These are phyloP conservation scores for Babesia caballi DNA, from an alignment of 169 alveolate species.

Conservation along the genomic window DNA sequence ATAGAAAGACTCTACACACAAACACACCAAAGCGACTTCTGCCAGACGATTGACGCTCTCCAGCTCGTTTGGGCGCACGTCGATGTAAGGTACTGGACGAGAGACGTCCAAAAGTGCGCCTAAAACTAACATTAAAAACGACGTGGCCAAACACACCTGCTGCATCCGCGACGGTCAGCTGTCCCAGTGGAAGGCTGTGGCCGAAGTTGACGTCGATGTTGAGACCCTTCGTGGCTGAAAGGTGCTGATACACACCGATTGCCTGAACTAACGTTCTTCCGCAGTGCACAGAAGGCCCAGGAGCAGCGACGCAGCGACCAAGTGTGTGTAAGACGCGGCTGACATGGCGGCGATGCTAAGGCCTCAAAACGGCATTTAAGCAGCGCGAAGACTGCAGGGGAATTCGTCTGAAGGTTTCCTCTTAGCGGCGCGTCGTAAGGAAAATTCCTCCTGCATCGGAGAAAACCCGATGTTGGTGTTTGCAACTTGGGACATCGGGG, in stretches of 20 bases:
- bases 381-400: no score
- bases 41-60: slow-evolving; percentile 63
- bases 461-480: no score
- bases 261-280: not conserved
- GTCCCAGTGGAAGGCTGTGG: not conserved
- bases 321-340: not conserved
- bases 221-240: slow-evolving; percentile 37
- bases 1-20: not conserved
- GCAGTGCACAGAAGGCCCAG: not conserved
- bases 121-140: not conserved
- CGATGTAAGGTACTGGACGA: slow-evolving; percentile 56
- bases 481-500: no score
- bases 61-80: slow-evolving; percentile 45
- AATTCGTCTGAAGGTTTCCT: not conserved
- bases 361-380: no score
- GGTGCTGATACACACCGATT: not conserved
- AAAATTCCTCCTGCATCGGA: not conserved
- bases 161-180: not conserved
- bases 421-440: not conserved
- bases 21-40: slow-evolving; percentile 61
- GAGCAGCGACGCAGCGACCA: not conserved
- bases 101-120: slow-evolving; percentile 35
- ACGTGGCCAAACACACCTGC: slow-evolving; percentile 15
- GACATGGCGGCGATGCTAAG: not conserved
- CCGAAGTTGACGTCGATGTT: slow-evolving; percentile 49